These are phyloP conservation scores for Cerioporus squamosus DNA, from an alignment of 1,284 basidiomycete species.

Conservation along the genomic window DNA sequence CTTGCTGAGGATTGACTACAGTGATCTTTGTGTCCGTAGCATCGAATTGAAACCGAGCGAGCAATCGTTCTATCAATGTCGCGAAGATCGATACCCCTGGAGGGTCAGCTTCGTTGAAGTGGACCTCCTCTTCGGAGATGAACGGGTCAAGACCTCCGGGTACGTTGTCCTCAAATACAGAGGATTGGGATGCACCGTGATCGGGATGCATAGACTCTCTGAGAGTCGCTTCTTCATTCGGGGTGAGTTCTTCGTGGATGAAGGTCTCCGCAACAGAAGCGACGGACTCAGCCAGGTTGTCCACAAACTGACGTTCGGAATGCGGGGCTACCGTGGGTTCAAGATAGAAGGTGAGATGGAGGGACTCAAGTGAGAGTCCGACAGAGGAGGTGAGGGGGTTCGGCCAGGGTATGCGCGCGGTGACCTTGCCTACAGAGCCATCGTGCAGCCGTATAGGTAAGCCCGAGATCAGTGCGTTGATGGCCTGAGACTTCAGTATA, in stretches of 20 bases:
- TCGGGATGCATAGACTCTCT: conserved; percentile 68
- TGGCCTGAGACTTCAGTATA: conserved; percentile 57
- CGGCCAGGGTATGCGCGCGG: conserved; percentile 78
- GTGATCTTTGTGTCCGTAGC: conserved; percentile 72
- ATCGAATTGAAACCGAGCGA: conserved; percentile 83
- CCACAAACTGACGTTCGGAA: conserved; percentile 23
- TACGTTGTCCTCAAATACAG: conserved; percentile 38
- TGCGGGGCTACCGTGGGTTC: conserved; percentile 33
- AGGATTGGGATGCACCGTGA: conserved; percentile 25
- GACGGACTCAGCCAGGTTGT: conserved; percentile 76
- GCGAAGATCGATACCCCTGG: conserved; percentile 85
- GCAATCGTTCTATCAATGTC: conserved; percentile 80
- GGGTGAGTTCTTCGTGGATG: conserved; percentile 79
- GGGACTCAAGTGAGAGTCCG: conserved; percentile 66
- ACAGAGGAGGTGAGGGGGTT: conserved; percentile 75
- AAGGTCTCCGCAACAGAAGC: conserved; percentile 84
- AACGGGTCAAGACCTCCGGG: conserved; percentile 74
- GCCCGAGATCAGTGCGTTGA: conserved; percentile 74
- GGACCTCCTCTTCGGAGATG: conserved; percentile 42
- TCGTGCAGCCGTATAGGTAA: conserved; percentile 73
- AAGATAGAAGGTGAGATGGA: conserved; percentile 66
- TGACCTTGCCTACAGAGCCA: conserved; percentile 76
- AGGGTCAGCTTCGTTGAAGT: conserved; percentile 57
- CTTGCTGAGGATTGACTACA: conserved; percentile 61
- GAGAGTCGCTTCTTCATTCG: conserved; percentile 74